Percentiles rank a stretch among this genome's conserved stretches.
Conservation (phyloP, 2,329 filamentous ascomycete species). For the Calycina marina region DNA sequence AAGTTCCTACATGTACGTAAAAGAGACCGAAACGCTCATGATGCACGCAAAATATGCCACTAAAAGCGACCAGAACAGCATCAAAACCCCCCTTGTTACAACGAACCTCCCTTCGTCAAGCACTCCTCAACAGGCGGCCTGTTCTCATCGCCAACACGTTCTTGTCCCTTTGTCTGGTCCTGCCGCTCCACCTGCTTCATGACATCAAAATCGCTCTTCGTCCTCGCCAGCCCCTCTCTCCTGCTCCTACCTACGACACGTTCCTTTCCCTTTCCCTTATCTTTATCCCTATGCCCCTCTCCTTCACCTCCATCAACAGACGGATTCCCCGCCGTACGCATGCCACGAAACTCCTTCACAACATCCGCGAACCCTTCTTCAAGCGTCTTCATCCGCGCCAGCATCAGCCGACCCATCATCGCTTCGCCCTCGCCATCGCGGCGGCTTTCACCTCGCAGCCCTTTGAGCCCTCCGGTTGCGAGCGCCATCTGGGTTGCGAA, state of each 20-base stretch:
- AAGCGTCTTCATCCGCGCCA: constrained; percentile 82
- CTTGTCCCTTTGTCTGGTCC: constrained; percentile 2
- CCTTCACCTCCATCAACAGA: constrained; percentile 10
- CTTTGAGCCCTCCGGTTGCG: constrained; percentile 47
- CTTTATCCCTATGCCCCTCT: neutral
- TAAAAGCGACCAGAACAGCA: too few species aligned
- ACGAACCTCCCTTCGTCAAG: constrained; percentile 12
- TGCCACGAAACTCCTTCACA: constrained; percentile 50
- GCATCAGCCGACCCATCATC: constrained; percentile 64
- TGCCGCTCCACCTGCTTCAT: constrained; percentile 2
- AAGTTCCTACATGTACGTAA: too few species aligned
- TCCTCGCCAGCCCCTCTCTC: constrained; percentile 4
- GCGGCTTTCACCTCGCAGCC: constrained; percentile 26
- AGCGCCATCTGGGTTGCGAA: constrained; percentile 72
- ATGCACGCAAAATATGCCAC: too few species aligned
- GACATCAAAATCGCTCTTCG: constrained; percentile 12
- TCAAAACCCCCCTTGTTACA: too few species aligned
- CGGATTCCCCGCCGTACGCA: constrained; percentile 19
- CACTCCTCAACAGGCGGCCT: constrained; percentile 6
- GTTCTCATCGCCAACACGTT: constrained; percentile 7
- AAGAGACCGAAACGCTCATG: too few species aligned
- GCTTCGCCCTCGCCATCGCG: constrained; percentile 39
- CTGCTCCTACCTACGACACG: constrained; percentile 3
- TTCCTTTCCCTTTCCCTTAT: constrained; percentile 9
- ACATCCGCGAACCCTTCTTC: constrained; percentile 85